Evolutionary conservation across 225 moss, liverwort and hornwort species (phyloP).

Genomic region (Asterella californica): DNA sequence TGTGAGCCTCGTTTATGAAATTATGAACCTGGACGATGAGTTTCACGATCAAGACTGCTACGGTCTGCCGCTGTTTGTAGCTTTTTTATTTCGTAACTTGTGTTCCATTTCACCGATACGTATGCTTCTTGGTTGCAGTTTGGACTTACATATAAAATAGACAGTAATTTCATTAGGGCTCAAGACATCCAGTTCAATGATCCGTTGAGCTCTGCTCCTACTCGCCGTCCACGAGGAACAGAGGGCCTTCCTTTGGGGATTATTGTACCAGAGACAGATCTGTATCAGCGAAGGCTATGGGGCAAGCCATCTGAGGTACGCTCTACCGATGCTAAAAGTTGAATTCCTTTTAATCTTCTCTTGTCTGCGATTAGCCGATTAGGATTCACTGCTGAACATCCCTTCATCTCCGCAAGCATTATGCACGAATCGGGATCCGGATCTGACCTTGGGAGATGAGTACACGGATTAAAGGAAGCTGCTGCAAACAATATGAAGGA

Average conservation of each 20-base stretch:
- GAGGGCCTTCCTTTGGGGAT: slow-evolving; percentile 66
- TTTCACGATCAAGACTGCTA: background rate
- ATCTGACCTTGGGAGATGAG: background rate
- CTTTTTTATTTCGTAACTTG: background rate
- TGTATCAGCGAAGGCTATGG: slow-evolving; percentile 84
- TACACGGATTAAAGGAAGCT: background rate
- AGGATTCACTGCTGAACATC: background rate
- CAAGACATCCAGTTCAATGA: background rate
- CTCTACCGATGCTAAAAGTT: background rate
- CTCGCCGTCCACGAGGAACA: slow-evolving; percentile 56
- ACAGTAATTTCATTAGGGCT: background rate
- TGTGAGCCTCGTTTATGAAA: background rate
- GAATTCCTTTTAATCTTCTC: background rate
- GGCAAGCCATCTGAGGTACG: slow-evolving; percentile 79
- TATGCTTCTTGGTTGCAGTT: slow-evolving; percentile 13
- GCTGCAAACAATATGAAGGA: background rate
- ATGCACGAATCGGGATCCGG: background rate
- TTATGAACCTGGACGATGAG: background rate
- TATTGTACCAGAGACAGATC: slow-evolving; percentile 73
- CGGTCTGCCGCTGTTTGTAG: background rate
- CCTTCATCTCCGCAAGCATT: background rate
- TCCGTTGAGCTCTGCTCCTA: background rate
- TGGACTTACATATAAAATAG: slow-evolving; percentile 3
- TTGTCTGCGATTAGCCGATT: background rate
- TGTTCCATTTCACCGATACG: background rate